A percentile compares a stretch with the other conserved stretches of the same genome.
These are phyloP conservation scores for Tirmania nivea DNA, from an alignment of 495 filamentous ascomycete genomes.

Conservation along the genomic window DNA sequence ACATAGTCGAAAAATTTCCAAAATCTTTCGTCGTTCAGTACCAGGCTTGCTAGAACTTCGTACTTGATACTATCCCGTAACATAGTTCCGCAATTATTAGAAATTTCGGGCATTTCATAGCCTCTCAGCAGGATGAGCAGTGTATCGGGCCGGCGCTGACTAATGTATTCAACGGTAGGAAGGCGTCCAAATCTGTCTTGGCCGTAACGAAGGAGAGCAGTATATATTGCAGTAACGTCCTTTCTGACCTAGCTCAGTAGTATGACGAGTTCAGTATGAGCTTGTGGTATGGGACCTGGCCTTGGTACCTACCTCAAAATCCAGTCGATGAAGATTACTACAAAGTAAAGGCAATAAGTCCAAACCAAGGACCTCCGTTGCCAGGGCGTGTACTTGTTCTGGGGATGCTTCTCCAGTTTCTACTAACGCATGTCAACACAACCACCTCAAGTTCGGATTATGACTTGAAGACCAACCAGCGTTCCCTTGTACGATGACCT, in stretches of 20 bases:
- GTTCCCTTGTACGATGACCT: conserved; percentile 62
- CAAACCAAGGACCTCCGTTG: conserved; percentile 62
- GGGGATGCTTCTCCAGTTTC: conserved; percentile 44
- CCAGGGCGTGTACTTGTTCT: conserved; percentile 61
- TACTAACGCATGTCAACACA: too few relatives aligned
- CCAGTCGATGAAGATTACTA: conserved; percentile 52
- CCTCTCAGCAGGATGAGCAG: conserved; percentile 72
- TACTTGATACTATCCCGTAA: conserved; percentile 81
- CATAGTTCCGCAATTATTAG: conserved; percentile 77
- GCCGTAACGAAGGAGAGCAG: conserved; percentile 17
- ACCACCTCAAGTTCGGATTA: too few relatives aligned
- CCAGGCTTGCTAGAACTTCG: conserved; percentile 66
- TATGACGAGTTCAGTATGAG: conserved; percentile 80
- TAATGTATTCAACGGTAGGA: conserved; percentile 63
- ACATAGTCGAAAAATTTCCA: conserved; percentile 99
- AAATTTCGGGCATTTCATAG: conserved; percentile 67
- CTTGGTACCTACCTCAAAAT: conserved; percentile 43
- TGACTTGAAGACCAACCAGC: conserved; percentile 32
- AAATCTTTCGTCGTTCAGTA: conserved; percentile 86
- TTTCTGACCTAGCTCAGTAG: conserved; percentile 47
- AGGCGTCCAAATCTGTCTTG: conserved; percentile 16
- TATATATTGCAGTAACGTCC: conserved; percentile 19
- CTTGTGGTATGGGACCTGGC: conserved; percentile 37
- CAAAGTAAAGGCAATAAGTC: conserved; percentile 71
- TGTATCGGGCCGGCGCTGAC: conserved; percentile 65